Base-by-base conservation (phyloP, 2,329 filamentous ascomycete genomes). In the Diaporthe aspalathi region DNA sequence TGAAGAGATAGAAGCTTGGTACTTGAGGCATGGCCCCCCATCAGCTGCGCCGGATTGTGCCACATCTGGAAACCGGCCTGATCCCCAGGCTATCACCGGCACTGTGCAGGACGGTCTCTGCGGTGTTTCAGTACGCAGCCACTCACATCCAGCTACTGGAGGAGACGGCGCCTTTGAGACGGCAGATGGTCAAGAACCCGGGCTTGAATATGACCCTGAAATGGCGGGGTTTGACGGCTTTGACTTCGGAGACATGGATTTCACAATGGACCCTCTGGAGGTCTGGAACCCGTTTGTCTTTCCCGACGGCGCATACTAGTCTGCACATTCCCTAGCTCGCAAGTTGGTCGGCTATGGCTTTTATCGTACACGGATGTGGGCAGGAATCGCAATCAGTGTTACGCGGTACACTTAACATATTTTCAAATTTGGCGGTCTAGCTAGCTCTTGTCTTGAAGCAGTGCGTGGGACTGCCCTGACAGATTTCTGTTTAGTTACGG, bases 281-380 rank as follows among this genome's bases (percentile, higher is more conserved):
- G 6, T 7, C 12, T 63, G 57, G 57, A 63, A 63, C 14, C 57
- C 57, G 1, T 63, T 63, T 6, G 43, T 49, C 27, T 63, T 63
- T 49, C 24, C 57, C 35, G 43, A 63, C 27, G 57, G 20, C 8
- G 27, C 20, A 35, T 49, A 35, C 4, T 49, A 49, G 12, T 29
- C 16, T n/a, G 54, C 27, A 27, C 1, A 27, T 43, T 27, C 14
- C 9, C 11, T 8, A 43, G 14, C 14, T n/a, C n/a, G n/a, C 32
- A 11, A 4, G 4, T 29, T 5, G 35, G 3, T 16, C 6, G 22
- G 8, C 22, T 9, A 20, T 27, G 3, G n/a, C n/a, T 17, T 12
- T 38, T 38, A 27, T 17, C 2, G 14, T 24, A 22, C 2, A 3
- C 14, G 7, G n/a, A 24, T 12, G 24, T 24, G 20, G 20, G 29